phyloP scores from a whole-genome alignment of 805 yeast species.

The Metschnikowia cerradonensis region DNA sequence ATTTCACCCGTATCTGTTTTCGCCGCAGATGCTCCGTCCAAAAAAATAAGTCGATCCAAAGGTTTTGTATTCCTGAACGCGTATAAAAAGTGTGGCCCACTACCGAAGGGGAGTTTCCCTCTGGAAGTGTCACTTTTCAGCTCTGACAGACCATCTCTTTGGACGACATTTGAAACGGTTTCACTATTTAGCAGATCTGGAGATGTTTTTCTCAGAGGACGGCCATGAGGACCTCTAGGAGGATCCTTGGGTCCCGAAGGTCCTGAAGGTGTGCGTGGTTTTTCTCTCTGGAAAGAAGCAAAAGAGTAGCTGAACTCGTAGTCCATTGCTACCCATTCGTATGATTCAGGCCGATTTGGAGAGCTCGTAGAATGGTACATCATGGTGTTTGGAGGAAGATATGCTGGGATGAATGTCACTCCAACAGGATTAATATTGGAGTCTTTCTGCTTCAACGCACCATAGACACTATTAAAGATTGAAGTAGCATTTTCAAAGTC shows the following conservation, averaged over 20 bases:
- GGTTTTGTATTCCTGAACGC: conserved; percentile 49
- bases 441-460: conserved; percentile 49
- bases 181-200: neutral
- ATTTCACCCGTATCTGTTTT: conserved; percentile 53
- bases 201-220: neutral
- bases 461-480: conserved; percentile 51
- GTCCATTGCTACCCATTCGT: conserved; percentile 66
- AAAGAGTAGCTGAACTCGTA: conserved; percentile 56
- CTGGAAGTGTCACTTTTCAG: neutral
- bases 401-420: conserved; percentile 56
- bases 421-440: conserved; percentile 54
- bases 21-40: conserved; percentile 73
- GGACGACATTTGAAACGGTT: too few species aligned
- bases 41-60: conserved; percentile 43
- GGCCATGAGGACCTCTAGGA: neutral
- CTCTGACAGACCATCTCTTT: neutral
- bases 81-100: conserved; percentile 23
- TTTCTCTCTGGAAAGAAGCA: conserved; percentile 22
- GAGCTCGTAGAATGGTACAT: conserved; percentile 49
- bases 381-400: conserved; percentile 54
- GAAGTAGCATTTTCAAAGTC: conserved; percentile 50
- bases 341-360: conserved; percentile 40
- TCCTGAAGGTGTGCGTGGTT: conserved; percentile 4
- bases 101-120: neutral
- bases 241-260: neutral